Conservation (phyloP, 352 stramenopile species). For the Phytophthora idaei region DNA sequence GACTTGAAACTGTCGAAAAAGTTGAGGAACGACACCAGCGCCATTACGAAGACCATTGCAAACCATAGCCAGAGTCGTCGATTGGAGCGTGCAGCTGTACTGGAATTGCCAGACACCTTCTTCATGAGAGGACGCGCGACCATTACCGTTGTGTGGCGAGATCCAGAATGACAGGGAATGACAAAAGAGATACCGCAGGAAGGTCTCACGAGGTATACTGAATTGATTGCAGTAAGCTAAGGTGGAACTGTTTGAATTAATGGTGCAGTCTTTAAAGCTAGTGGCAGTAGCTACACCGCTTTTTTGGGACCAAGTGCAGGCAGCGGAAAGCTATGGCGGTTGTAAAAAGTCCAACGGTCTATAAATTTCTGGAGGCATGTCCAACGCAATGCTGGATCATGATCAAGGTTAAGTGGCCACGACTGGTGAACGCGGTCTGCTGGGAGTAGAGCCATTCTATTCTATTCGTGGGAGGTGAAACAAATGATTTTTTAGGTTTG, state of each 20-base stretch:
- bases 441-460: too few relatives aligned
- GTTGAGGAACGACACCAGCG: constrained; percentile 21
- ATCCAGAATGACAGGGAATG: constrained; percentile 9
- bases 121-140: constrained; percentile 11
- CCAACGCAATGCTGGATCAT: constrained; percentile 7
- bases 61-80: constrained; percentile 20
- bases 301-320: neutral
- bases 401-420: neutral
- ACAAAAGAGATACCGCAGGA: constrained; percentile 1
- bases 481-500: too few relatives aligned
- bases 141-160: constrained; percentile 1
- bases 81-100: constrained; percentile 12
- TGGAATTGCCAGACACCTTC: constrained; percentile 4
- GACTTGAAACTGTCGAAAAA: constrained; percentile 22
- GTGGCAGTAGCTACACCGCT: neutral
- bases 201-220: constrained; percentile 4
- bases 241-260: neutral
- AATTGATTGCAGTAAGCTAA: constrained; percentile 8
- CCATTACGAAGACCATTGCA: constrained; percentile 21
- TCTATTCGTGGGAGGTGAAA: too few relatives aligned
- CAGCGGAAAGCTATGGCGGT: neutral
- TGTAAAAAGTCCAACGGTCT: constrained; percentile 4
- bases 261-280: neutral
- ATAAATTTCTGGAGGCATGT: neutral
- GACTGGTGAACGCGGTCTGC: too few relatives aligned